Conservation (phyloP, 768 basidiomycete species). For the Serendipita indica region DNA sequence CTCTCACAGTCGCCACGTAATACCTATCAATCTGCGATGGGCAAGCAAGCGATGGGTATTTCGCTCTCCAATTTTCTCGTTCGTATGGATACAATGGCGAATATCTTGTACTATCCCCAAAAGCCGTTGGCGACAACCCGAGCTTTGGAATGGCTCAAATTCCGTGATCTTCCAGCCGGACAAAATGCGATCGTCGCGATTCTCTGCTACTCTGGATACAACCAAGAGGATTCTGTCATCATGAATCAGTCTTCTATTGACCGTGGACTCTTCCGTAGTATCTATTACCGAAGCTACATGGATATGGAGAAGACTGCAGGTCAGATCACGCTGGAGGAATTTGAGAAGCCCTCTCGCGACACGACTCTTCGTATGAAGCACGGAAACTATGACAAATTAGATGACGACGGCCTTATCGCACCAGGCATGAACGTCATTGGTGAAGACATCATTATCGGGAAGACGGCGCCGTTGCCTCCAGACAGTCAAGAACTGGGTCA, state of each 20-base stretch:
- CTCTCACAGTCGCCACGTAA: constrained; percentile 83
- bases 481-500: constrained; percentile 97
- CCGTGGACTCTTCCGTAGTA: constrained; percentile 93
- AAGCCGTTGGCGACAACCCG: constrained; percentile 97
- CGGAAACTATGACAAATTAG: constrained; percentile 96
- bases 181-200: constrained; percentile 99
- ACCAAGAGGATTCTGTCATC: constrained; percentile 99
- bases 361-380: constrained; percentile 94
- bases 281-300: constrained; percentile 98
- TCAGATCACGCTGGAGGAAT: constrained; percentile 81
- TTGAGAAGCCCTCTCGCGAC: constrained; percentile 89
- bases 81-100: constrained; percentile 99
- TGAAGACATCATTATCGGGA: constrained; percentile 98
- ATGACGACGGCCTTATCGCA: constrained; percentile 89
- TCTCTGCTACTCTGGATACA: constrained; percentile 96
- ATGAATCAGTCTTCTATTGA: constrained; percentile 99
- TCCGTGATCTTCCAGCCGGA: constrained; percentile 96
- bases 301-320: constrained; percentile 97
- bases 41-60: constrained; percentile 99
- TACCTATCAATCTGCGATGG: constrained; percentile 42
- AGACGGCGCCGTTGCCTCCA: constrained; percentile 91
- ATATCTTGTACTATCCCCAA: constrained; percentile 97
- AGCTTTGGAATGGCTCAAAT: constrained; percentile 98
- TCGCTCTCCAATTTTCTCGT: constrained; percentile 96
- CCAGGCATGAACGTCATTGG: constrained; percentile 90